Base-by-base conservation (phyloP, 306 rosid species). In the Medicago arabica region DNA sequence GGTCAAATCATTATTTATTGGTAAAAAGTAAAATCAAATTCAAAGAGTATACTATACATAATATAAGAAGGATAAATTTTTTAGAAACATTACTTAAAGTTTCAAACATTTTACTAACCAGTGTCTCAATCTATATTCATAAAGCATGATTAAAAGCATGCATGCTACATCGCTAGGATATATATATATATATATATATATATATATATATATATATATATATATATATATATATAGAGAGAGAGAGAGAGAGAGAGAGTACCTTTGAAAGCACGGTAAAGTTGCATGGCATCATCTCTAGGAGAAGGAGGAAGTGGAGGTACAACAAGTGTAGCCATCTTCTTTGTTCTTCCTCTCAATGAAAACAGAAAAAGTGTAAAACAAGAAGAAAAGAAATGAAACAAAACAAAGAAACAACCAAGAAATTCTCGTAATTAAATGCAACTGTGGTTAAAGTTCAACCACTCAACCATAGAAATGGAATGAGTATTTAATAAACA, bases 241-340 rank as follows among this genome's bases (percentile, higher is more conserved):
- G n/a, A 40, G 3, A 47, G 53, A 28, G 39, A 39, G 25, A 58
- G 25, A 43, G 57, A 79, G 55, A 23, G 5, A 7, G 49, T 79
- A 89, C 97, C 96, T 76, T 88, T 89, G 63, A 93, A 93, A 74
- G 98, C 98, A 69, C 89, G 93, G 87, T 91, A 78, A 21, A 91
- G 97, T 7, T 86, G 85, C 12, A 51, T 39, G 60, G 92, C 97
- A 69, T 89, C 96, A 58, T 93, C 96, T 21, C 90, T 90, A 3
- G 93, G 92, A 15, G 90, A 78, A 47, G 88, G 83, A 57, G 84
- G 90, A 81, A 73, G 60, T 1, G 94, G 96, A 1, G 97, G 90
- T 5, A 91, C 16, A 19, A n/a, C 74, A 17, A 93, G 28, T 54
- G 94, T 86, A 61, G 84, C 51, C 87, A 84, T 81, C 3, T 75